Evolutionary conservation across 2,329 filamentous ascomycete species (phyloP), one percentile per base, ranked within the genome.

Genomic region (Exophiala aquamarina): DNA sequence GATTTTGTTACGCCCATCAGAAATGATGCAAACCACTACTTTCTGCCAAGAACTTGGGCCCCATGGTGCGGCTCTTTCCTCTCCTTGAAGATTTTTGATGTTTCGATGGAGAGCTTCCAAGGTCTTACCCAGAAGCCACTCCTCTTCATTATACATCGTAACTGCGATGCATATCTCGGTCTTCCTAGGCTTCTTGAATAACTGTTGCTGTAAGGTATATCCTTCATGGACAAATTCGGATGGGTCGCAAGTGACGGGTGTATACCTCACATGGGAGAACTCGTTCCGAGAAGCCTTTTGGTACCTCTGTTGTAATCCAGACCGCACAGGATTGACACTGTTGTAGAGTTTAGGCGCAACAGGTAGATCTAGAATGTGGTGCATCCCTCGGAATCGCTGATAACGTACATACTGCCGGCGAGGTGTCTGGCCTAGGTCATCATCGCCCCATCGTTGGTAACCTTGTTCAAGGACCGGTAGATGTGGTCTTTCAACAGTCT

Each of bases 91-190:
- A 75, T 92, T 91, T 67, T 96, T 92, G 59, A 98, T 89, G 67
- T 98, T 98, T 74, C 97, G 97, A 76, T 97, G 92, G 4, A 98
- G 90, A 67, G 93, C 93, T 39, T 85, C 88, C 89, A 98, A 89
- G 4, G 93, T 97, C 33, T 93, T 84, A 19, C 92, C 90, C 64
- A 98, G 96, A 50, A 96, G 76, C 57, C 97, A 84, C 61, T 98
- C 93, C 66, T 98, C 92, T 64, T 98, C 93, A 64, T 98, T 98
- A 74, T 98, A 98, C 92, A 96, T 96, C 48, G 92, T 97, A 43
- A 97, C 83, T 23, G 91, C 92, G 61, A 97, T 95, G 69, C 97
- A 96, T 2, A 97, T 75, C 71, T 97, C 92, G 0, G 92, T 96
- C 63, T 95, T 88, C 44, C 92, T 79, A 3, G 89, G 86, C 68